phyloP scores from a whole-genome alignment of 768 basidiomycete genomes.

The Collybiopsis confluens region DNA sequence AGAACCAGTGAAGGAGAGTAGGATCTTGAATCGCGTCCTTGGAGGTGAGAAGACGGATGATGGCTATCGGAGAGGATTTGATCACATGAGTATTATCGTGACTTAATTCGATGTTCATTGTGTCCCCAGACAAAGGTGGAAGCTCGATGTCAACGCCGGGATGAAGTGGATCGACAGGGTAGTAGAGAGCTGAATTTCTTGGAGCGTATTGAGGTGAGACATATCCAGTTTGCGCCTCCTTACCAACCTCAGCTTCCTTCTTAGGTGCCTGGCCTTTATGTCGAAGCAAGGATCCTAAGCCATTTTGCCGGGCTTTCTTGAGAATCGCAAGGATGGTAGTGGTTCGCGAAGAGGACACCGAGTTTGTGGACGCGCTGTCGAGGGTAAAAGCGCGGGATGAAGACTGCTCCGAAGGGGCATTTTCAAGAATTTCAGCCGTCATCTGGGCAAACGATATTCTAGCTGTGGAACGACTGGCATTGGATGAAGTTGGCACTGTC shows the following conservation, averaged over 20 bases:
- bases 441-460: constrained; percentile 1
- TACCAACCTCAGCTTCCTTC: background rate
- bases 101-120: constrained; percentile 2
- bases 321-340: background rate
- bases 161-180: constrained; percentile 21
- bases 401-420: background rate
- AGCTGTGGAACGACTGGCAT: background rate
- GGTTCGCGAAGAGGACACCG: background rate
- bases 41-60: constrained; percentile 27
- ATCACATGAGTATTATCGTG: background rate
- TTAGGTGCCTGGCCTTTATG: background rate
- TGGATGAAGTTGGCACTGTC: background rate
- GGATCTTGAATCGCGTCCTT: constrained; percentile 27
- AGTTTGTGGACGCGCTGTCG: background rate
- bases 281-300: background rate
- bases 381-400: too few species aligned
- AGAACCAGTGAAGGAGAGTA: constrained; percentile 42
- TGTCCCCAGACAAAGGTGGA: constrained; percentile 3
- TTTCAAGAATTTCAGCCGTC: background rate
- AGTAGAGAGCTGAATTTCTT: constrained; percentile 24
- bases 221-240: constrained; percentile 9
- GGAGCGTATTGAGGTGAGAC: constrained; percentile 13
- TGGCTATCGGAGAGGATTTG: constrained; percentile 1
- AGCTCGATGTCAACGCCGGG: constrained; percentile 16
- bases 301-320: background rate